Conservation (phyloP, 495 filamentous ascomycete species). For the Aspergillus incahuasiensis region DNA sequence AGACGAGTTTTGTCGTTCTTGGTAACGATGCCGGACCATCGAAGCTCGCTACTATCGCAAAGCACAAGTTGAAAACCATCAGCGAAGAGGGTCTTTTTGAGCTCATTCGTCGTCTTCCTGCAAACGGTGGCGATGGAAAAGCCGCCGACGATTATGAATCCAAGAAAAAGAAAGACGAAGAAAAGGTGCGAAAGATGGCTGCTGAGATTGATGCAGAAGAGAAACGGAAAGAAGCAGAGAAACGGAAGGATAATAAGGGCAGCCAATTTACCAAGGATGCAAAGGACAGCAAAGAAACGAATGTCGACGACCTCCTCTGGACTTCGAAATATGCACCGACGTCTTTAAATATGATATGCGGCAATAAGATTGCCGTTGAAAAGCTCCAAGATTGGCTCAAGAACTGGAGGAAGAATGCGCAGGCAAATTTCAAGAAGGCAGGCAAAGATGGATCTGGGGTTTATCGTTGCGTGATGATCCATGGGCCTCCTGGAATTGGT, state of each 20-base stretch:
- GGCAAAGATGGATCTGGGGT: slow-evolving; percentile 77
- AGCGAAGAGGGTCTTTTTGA: slow-evolving; percentile 89
- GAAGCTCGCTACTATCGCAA: slow-evolving; percentile 82
- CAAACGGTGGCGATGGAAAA: slow-evolving; percentile 78
- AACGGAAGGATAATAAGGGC: slow-evolving; percentile 16
- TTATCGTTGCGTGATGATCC: slow-evolving; percentile 82
- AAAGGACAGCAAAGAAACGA: slow-evolving; percentile 8
- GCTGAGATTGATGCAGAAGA: slow-evolving; percentile 72
- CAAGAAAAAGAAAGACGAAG: slow-evolving; percentile 76
- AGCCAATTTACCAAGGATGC: slow-evolving; percentile 2
- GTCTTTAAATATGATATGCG: slow-evolving; percentile 80
- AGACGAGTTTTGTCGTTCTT: slow-evolving; percentile 90
- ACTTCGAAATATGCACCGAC: slow-evolving; percentile 93
- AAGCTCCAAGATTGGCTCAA: slow-evolving; percentile 83
- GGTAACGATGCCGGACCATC: slow-evolving; percentile 88
- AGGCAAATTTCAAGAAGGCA: slow-evolving; percentile 67
- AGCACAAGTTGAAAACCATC: slow-evolving; percentile 79
- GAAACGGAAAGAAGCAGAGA: slow-evolving; percentile 35
- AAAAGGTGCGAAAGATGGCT: slow-evolving; percentile 70
- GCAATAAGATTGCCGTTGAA: slow-evolving; percentile 88
- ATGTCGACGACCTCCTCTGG: slow-evolving; percentile 71
- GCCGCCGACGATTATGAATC: slow-evolving; percentile 79
- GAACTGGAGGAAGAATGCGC: slow-evolving; percentile 71
- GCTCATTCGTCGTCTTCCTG: slow-evolving; percentile 77
- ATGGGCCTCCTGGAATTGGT: slow-evolving; percentile 93